Conservation (phyloP, 306 rosid genomes). For the Amphicarpaea edgeworthii region DNA sequence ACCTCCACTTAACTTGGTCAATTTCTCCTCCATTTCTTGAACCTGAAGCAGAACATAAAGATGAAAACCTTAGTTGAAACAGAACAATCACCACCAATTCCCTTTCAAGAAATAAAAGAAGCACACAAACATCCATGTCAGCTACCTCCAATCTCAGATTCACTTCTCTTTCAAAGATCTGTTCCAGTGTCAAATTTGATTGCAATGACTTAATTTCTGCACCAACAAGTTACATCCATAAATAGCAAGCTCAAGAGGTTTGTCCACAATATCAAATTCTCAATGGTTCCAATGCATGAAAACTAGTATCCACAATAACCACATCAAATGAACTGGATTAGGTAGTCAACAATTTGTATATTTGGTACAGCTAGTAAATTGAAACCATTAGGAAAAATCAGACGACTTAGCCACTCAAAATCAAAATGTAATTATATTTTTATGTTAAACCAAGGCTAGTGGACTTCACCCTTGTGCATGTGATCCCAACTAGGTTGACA, state of each 20-base stretch:
- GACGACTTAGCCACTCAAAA: neutral
- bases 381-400: neutral
- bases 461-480: too few relatives aligned
- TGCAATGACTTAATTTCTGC: conserved; percentile 83
- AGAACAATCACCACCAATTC: conserved; percentile 26
- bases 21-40: conserved; percentile 72
- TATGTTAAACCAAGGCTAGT: too few relatives aligned
- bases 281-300: conserved; percentile 6
- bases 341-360: too few relatives aligned
- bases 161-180: conserved; percentile 69
- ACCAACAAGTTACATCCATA: conserved; percentile 34
- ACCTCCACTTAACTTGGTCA: conserved; percentile 79
- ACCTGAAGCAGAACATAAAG: conserved; percentile 61
- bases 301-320: neutral
- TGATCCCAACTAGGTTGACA: too few relatives aligned
- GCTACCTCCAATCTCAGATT: conserved; percentile 78
- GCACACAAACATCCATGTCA: conserved; percentile 35
- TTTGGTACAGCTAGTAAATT: neutral
- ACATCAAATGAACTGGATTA: too few relatives aligned
- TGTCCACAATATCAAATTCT: neutral
- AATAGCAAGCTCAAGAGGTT: conserved; percentile 27
- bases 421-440: too few relatives aligned
- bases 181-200: conserved; percentile 85
- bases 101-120: conserved; percentile 9
- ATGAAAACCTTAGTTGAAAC: conserved; percentile 20